Percentiles rank a stretch among this genome's conserved stretches.
Evolutionary conservation across 768 basidiomycete genomes (phyloP).

Genomic region (Kwoniella mangroviensis): DNA sequence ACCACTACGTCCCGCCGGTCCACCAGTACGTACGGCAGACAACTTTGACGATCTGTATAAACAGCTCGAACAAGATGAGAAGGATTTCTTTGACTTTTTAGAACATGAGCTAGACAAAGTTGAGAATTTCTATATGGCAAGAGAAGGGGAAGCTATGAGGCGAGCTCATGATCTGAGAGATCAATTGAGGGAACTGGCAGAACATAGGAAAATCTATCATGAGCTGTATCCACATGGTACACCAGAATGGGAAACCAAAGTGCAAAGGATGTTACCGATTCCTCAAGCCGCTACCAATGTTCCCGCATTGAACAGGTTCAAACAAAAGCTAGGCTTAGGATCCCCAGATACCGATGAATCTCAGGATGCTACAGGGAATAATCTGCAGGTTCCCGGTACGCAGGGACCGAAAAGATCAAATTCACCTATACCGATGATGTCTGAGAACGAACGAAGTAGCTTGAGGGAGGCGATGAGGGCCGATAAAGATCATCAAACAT

Average conservation of each 20-base stretch:
- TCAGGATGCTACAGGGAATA: background rate
- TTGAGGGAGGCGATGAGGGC: constrained; percentile 40
- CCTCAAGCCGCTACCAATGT: constrained; percentile 12
- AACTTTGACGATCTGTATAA: constrained; percentile 60
- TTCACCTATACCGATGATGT: constrained; percentile 10
- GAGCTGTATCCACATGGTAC: constrained; percentile 50
- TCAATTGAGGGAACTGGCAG: constrained; percentile 75
- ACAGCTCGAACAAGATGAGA: constrained; percentile 67
- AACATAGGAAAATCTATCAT: constrained; percentile 65
- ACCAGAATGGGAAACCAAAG: constrained; percentile 48
- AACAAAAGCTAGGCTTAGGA: constrained; percentile 13
- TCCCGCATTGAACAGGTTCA: constrained; percentile 12
- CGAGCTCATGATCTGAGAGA: constrained; percentile 63
- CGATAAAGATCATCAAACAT: constrained; percentile 50
- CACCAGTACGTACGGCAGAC: constrained; percentile 31
- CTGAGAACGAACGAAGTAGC: constrained; percentile 18
- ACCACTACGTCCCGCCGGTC: constrained; percentile 11
- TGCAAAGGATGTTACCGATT: constrained; percentile 37
- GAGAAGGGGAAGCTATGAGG: constrained; percentile 66
- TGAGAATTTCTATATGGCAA: constrained; percentile 75
- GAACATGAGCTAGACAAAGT: constrained; percentile 83
- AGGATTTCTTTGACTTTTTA: constrained; percentile 74
- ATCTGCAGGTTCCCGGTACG: background rate
- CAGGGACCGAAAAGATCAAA: constrained; percentile 3
- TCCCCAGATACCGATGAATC: background rate